phyloP scores from a whole-genome alignment of 1,284 basidiomycete species.

The Grifola frondosa region DNA sequence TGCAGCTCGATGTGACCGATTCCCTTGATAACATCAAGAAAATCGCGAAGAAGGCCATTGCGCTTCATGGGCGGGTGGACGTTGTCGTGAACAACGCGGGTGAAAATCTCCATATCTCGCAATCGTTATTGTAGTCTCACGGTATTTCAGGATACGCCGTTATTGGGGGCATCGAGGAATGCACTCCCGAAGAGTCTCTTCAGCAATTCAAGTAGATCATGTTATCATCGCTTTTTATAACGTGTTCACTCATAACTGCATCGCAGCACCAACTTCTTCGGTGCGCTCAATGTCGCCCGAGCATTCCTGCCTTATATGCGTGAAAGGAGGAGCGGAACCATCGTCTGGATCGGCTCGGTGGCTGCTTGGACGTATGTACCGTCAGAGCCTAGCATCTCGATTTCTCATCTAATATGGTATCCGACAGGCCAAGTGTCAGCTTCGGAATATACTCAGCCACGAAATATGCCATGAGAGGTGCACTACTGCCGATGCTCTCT shows the following conservation, averaged over 20 bases:
- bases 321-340: slow-evolving; percentile 7
- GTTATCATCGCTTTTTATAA: not conserved
- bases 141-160: too few species aligned
- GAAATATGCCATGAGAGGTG: too few species aligned
- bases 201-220: slow-evolving; percentile 14
- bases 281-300: slow-evolving; percentile 27
- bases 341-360: slow-evolving; percentile 11
- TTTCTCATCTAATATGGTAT: too few species aligned
- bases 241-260: slow-evolving; percentile 9
- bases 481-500: too few species aligned
- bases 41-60: slow-evolving; percentile 25
- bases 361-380: slow-evolving; percentile 13
- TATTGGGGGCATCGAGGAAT: too few species aligned
- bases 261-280: slow-evolving; percentile 30
- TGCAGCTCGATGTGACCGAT: slow-evolving; percentile 32
- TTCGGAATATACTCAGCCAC: too few species aligned
- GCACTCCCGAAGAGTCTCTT: too few species aligned
- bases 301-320: slow-evolving; percentile 17
- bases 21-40: slow-evolving; percentile 21
- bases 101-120: too few species aligned
- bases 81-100: slow-evolving; percentile 33
- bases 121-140: too few species aligned
- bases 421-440: too few species aligned
- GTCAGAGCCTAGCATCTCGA: slow-evolving; percentile 1
- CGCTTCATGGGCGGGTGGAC: slow-evolving; percentile 34